Conservation (phyloP, 441 rosid genomes). For the Erodium chrysanthum region DNA sequence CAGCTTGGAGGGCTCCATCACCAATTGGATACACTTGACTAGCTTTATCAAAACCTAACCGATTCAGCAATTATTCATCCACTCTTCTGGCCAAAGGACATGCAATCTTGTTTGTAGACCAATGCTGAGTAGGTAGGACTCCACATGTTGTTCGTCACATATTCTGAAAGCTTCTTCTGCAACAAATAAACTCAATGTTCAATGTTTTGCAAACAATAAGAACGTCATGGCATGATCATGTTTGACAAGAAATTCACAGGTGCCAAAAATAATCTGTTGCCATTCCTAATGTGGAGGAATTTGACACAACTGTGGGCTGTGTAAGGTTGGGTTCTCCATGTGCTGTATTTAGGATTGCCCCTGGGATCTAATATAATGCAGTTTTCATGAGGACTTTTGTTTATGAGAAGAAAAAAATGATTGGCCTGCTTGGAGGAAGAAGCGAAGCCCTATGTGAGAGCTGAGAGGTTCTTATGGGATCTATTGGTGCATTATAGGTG, state of each 20-base stretch:
- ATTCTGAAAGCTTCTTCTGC: conserved; percentile 58
- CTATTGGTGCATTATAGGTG: too few relatives aligned
- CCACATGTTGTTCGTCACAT: conserved; percentile 83
- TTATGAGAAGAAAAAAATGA: too few relatives aligned
- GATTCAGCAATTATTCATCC: neutral
- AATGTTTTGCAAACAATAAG: neutral
- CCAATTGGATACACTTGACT: neutral
- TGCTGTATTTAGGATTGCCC: too few relatives aligned
- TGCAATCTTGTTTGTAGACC: conserved; percentile 50
- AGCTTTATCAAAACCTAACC: neutral
- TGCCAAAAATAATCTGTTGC: neutral
- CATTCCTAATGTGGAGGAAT: too few relatives aligned
- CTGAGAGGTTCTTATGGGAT: too few relatives aligned
- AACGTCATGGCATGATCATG: neutral
- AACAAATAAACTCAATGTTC: conserved; percentile 11
- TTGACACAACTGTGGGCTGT: too few relatives aligned
- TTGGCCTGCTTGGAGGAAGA: too few relatives aligned
- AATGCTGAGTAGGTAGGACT: conserved; percentile 70
- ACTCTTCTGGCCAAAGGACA: neutral
- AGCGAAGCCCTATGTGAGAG: too few relatives aligned
- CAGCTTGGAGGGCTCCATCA: neutral
- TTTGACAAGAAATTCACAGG: neutral
- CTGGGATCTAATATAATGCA: too few relatives aligned
- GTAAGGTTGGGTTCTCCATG: too few relatives aligned
- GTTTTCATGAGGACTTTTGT: too few relatives aligned